Percentiles rank a stretch among this genome's conserved stretches.
These are phyloP conservation scores for Ulmus americana DNA, from an alignment of 331 rosid species.

Conservation along the genomic window DNA sequence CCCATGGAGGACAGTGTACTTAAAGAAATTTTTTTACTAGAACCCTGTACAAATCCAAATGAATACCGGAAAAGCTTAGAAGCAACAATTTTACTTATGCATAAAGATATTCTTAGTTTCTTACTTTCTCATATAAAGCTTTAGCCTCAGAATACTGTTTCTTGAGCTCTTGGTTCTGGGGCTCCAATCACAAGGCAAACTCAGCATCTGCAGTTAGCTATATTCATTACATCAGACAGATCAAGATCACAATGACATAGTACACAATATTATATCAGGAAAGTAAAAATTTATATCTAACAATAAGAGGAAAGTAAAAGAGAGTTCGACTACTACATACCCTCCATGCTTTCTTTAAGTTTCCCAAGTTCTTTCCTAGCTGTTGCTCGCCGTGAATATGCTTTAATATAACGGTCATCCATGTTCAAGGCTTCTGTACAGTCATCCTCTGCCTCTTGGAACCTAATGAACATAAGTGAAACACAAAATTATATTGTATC, in stretches of 20 bases:
- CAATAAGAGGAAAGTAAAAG: conserved; percentile 13
- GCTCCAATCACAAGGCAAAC: conserved; percentile 86
- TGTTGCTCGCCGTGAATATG: conserved; percentile 84
- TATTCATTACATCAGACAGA: conserved; percentile 23
- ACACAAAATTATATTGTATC: not conserved
- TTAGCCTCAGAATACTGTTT: conserved; percentile 76
- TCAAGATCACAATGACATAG: conserved; percentile 16
- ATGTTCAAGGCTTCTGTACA: conserved; percentile 89
- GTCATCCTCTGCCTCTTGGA: conserved; percentile 84
- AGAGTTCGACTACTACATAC: conserved; percentile 34
- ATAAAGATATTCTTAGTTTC: conserved; percentile 47
- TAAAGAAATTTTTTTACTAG: too few species aligned
- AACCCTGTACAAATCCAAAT: too few species aligned
- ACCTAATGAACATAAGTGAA: conserved; percentile 44
- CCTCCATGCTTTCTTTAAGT: conserved; percentile 71
- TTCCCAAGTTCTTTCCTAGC: conserved; percentile 87
- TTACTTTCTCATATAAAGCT: conserved; percentile 68
- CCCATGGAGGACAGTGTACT: too few species aligned
- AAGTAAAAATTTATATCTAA: not conserved
- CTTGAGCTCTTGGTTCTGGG: conserved; percentile 86
- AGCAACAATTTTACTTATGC: not conserved
- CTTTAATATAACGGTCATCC: conserved; percentile 92
- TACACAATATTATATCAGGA: not conserved
- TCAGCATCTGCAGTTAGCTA: conserved; percentile 69
- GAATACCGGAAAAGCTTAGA: not conserved